These are phyloP conservation scores for Meira miltonrushii DNA, from an alignment of 1,284 basidiomycete species.

Conservation along the genomic window DNA sequence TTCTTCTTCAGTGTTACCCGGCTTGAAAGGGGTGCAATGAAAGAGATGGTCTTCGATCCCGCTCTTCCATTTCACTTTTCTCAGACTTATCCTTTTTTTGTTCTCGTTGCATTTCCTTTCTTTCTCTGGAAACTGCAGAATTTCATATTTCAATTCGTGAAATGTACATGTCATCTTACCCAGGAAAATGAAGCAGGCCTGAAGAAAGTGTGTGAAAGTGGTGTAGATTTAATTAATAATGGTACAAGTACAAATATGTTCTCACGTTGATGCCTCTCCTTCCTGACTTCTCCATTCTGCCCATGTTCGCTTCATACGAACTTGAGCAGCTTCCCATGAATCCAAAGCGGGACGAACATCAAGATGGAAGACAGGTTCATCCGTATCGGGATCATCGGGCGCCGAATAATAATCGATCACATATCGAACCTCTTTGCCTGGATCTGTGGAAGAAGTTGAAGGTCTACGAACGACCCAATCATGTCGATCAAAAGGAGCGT, in stretches of 20 bases:
- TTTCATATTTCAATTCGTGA: too few species aligned
- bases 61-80: too few species aligned
- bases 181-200: too few species aligned
- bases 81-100: too few species aligned
- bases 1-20: too few species aligned
- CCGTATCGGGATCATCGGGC: slow-evolving; percentile 12
- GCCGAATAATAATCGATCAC: slow-evolving; percentile 49
- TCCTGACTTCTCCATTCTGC: slow-evolving; percentile 3
- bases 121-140: too few species aligned
- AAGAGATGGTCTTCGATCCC: too few species aligned
- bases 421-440: slow-evolving; percentile 46
- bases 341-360: slow-evolving; percentile 13
- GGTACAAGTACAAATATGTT: background rate
- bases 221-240: background rate
- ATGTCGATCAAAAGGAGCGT: slow-evolving; percentile 96
- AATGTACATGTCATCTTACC: too few species aligned
- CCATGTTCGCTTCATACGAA: slow-evolving; percentile 5
- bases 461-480: slow-evolving; percentile 86
- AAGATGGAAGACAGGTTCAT: slow-evolving; percentile 13
- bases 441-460: slow-evolving; percentile 16
- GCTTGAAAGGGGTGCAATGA: too few species aligned
- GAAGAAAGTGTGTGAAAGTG: background rate
- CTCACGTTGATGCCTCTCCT: background rate
- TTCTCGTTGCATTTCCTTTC: too few species aligned
- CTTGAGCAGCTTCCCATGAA: background rate